A percentile compares a stretch with the other conserved stretches of the same genome.
phyloP scores from a whole-genome alignment of 2,329 filamentous ascomycete genomes.

The Chaetomiaceae sp. region DNA sequence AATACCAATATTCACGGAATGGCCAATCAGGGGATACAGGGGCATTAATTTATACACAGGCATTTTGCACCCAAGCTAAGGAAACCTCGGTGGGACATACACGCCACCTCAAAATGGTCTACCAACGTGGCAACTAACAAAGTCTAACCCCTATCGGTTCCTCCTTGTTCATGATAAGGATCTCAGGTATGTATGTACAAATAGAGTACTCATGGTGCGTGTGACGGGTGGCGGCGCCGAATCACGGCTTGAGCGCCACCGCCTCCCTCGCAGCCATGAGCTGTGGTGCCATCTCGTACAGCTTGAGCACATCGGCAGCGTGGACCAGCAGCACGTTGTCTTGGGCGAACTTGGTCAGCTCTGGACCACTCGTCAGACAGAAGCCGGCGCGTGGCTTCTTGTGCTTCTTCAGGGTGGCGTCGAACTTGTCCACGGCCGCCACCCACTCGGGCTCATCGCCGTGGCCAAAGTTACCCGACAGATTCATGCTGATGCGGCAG shows the following conservation, averaged over 20 bases:
- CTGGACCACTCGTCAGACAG: constrained; percentile 3
- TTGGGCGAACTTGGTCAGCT: constrained; percentile 10
- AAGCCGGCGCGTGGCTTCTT: constrained; percentile 35
- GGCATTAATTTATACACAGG: too few species aligned
- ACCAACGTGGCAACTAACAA: too few species aligned
- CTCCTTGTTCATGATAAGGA: too few species aligned
- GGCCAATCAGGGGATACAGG: too few species aligned
- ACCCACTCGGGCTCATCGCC: constrained; percentile 40
- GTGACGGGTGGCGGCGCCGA: too few species aligned
- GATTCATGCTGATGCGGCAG: constrained; percentile 40
- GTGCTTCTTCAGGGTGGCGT: constrained; percentile 40
- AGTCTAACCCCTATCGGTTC: too few species aligned
- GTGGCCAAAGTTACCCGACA: constrained; percentile 32
- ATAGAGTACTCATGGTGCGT: too few species aligned
- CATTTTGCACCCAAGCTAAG: too few species aligned
- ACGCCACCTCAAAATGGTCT: too few species aligned
- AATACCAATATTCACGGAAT: too few species aligned
- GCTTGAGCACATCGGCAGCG: constrained; percentile 16
- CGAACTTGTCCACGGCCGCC: constrained; percentile 35
- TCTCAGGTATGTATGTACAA: too few species aligned
- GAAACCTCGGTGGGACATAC: too few species aligned
- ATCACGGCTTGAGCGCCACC: constrained; percentile 9
- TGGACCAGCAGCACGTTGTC: constrained; percentile 14
- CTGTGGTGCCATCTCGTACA: constrained; percentile 11
- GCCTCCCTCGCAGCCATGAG: constrained; percentile 12